Evolutionary conservation across 2,329 filamentous ascomycete genomes (phyloP).

Genomic region (Arthrinium puccinioides): DNA sequence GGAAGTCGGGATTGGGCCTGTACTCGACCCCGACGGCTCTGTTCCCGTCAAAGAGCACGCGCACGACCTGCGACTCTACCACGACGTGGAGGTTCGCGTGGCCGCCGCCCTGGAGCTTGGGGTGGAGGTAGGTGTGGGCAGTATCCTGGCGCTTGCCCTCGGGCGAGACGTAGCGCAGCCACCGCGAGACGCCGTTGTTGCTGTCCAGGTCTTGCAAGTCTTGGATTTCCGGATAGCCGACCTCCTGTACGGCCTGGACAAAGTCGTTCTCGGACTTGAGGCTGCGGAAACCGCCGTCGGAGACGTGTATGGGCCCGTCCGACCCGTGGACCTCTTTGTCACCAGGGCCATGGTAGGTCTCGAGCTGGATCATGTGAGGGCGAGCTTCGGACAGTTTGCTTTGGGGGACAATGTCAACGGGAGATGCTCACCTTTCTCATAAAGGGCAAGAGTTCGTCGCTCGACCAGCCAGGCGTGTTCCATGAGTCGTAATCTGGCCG

Average conservation of each 20-base stretch:
- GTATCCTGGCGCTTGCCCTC: constrained; percentile 20
- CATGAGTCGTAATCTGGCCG: constrained; percentile 24
- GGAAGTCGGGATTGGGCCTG: constrained; percentile 35
- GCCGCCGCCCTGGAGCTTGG: constrained; percentile 14
- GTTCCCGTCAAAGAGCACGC: constrained; percentile 46
- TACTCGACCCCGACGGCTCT: constrained; percentile 41
- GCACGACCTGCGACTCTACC: constrained; percentile 25
- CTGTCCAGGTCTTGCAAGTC: constrained; percentile 41
- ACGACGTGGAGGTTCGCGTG: constrained; percentile 23
- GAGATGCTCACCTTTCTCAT: constrained; percentile 35
- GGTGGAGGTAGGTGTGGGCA: constrained; percentile 19
- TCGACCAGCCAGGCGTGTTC: constrained; percentile 20
- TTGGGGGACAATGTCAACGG: not conserved
- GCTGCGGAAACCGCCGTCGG: constrained; percentile 33
- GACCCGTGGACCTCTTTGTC: constrained; percentile 36
- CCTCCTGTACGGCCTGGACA: constrained; percentile 32
- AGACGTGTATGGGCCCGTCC: constrained; percentile 40
- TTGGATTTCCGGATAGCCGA: constrained; percentile 39
- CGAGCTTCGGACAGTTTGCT: not conserved
- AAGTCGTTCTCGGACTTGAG: constrained; percentile 36
- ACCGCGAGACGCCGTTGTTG: constrained; percentile 23
- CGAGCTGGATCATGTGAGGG: constrained; percentile 22
- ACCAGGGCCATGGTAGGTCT: constrained; percentile 24
- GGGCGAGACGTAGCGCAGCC: constrained; percentile 15
- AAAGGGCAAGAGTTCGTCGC: constrained; percentile 35